Evolutionary conservation across 2,329 filamentous ascomycete genomes (phyloP).

Genomic region (Furcasterigmium sp.): DNA sequence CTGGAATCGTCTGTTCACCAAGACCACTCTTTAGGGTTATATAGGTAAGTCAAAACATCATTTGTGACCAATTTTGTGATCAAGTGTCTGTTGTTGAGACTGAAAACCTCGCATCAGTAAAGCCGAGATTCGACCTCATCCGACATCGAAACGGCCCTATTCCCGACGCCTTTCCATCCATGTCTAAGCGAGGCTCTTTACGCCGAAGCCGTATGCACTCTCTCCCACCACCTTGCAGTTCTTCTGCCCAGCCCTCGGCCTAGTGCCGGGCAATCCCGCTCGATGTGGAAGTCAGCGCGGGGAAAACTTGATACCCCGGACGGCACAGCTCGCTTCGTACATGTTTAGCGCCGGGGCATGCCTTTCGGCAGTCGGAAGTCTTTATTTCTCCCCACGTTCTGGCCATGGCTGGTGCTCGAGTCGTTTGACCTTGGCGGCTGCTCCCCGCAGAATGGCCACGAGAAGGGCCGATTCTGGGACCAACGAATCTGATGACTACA

Average conservation of each 20-base stretch:
- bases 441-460: too few species aligned
- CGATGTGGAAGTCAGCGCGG: neutral
- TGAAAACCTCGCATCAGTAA: neutral
- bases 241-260: neutral
- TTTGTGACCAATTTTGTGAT: neutral
- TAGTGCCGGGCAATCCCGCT: neutral
- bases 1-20: neutral
- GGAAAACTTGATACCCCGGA: too few species aligned
- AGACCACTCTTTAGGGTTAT: too few species aligned
- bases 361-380: too few species aligned
- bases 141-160: conserved; percentile 2
- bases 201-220: neutral
- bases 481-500: too few species aligned
- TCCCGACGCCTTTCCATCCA: conserved; percentile 1
- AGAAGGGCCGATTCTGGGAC: too few species aligned
- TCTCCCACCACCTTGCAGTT: neutral
- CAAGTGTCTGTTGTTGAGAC: neutral
- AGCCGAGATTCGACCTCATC: conserved; percentile 1
- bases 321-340: too few species aligned
- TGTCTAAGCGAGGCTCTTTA: neutral
- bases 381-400: too few species aligned
- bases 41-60: too few species aligned
- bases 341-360: too few species aligned
- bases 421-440: too few species aligned
- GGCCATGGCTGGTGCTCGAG: too few species aligned